phyloP scores from a whole-genome alignment of 176 grass and related monocot species.

The Aegilops speltoides region DNA sequence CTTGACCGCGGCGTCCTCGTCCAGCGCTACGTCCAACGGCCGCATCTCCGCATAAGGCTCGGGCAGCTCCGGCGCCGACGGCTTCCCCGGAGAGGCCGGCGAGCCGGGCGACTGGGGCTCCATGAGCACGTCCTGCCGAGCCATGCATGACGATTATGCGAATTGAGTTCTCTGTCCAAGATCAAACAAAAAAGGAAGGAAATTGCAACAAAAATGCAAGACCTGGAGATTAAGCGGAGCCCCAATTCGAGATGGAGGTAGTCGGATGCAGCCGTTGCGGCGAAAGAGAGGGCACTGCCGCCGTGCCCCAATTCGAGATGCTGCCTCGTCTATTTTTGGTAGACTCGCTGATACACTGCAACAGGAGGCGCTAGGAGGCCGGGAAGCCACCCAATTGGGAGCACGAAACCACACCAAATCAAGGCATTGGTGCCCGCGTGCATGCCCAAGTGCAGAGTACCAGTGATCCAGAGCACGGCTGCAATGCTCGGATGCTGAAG shows the following conservation, averaged over 20 bases:
- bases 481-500: background rate
- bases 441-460: background rate
- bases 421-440: background rate
- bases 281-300: slow-evolving; percentile 43
- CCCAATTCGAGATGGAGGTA: slow-evolving; percentile 26
- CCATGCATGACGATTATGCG: background rate
- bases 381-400: slow-evolving; percentile 21
- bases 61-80: background rate
- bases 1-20: slow-evolving; percentile 4
- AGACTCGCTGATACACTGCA: slow-evolving; percentile 20
- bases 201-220: background rate
- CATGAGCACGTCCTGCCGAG: slow-evolving; percentile 39
- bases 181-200: background rate
- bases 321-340: slow-evolving; percentile 39
- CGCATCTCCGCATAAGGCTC: background rate
- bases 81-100: slow-evolving; percentile 10
- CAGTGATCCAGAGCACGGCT: background rate
- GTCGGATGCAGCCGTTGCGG: slow-evolving; percentile 27
- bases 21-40: background rate
- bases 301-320: background rate
- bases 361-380: slow-evolving; percentile 19
- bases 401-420: slow-evolving; percentile 10
- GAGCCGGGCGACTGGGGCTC: slow-evolving; percentile 39
- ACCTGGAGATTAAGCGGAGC: slow-evolving; percentile 40
- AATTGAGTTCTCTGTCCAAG: background rate